Base-by-base conservation (phyloP, 1,284 basidiomycete species). In the Cutaneotrichosporon sp. region DNA sequence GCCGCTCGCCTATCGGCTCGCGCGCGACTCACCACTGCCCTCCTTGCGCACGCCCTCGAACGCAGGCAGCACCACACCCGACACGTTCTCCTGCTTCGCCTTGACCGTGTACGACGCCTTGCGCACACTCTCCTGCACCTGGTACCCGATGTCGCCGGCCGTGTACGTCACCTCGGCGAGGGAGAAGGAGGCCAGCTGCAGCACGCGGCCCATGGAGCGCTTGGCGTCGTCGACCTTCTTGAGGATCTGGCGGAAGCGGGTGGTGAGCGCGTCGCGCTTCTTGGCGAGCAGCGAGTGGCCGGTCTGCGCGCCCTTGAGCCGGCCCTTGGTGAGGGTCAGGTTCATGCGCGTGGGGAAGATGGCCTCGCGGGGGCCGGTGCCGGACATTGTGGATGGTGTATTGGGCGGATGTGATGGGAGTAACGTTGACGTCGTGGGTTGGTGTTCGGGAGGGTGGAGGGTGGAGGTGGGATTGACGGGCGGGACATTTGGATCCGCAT, bases 141-240 rank as follows among this genome's bases (percentile, higher is more conserved):
- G 89, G 81, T 98, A 99, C 31, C 91, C 88, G 72, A 99, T 98
- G 75, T 99, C 95, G 66, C 94, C 94, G 6, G 95, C 97, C 36
- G 94, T 88, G 81, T 99, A 99, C 29, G 92, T 94, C 65, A 99
- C 97, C 79, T 99, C 97, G 1, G 97, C 97, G 80, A 99, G 89
- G 46, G 92, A 95, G 84, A 99, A 97, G 50, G 95, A 97, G 18
- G 97, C 97, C 55, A 97, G 84, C 79, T 99, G 97, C 88, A 99
- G 97, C 31, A 99, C 95, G 67, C 90, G 85, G 43, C 97, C 97
- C 97, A 99, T 99, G 83, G 98, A 94, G 63, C 94, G 87, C 81
- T 99, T 99, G 18, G 97, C 95, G 84, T 99, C 97, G 75, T 98
- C 95, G 43, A 95, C 92, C 79, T 94, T 95, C 79, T 84, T 86